Evolutionary conservation across 768 basidiomycete genomes (phyloP), one percentile per base, ranked within the genome.

Genomic region (Tubosaeta brunneosetosa): DNA sequence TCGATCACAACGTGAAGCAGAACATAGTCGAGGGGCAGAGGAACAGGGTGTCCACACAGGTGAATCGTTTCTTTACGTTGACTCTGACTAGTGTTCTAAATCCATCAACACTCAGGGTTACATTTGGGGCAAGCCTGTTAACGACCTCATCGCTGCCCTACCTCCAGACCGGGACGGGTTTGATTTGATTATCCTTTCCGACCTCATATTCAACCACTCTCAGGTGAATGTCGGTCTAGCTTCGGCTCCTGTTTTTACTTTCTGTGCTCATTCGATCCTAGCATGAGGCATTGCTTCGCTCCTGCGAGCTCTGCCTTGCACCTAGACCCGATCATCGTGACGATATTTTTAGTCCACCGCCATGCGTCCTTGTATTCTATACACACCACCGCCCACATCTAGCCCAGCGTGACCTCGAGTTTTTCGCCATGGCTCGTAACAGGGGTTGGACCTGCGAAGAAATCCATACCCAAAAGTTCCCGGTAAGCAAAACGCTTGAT

Each of bases 161-260:
- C 68, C 68, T 22, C 27, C 47, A 27, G 55, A 55, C 25, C 37
- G 51, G 7, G 59, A 64, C 3, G 69, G 71, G 29, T 97, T 91
- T 61, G 84, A 95, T 61, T 63, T 95, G 19, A 78, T 97, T 49
- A 84, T 98, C 55, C 75, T 97, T 51, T 94, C 92, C 2, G 94
- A 98, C 70, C 81, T 98, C 32, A 81, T 97, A 32, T 97, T 95
- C 71, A 97, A 94, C 60, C 94, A 95, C 60, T 93, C 93, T 1
- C 91, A 94, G 74, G 91, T 87, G 55, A 33, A 22, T 10, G 4
- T 26, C 22, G 22, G 22, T 22, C 25, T 25, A 38, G 17, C 8
- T 12, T 32, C 6, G 25, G 4, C 11, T 16, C 29, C 3, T 29
- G 16, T 16, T 31, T 48, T 44, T 57, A 17, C 8, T 27, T 41